These are phyloP conservation scores for Euphorbia schlechtendalii DNA, from an alignment of 441 rosid genomes.

Conservation along the genomic window DNA sequence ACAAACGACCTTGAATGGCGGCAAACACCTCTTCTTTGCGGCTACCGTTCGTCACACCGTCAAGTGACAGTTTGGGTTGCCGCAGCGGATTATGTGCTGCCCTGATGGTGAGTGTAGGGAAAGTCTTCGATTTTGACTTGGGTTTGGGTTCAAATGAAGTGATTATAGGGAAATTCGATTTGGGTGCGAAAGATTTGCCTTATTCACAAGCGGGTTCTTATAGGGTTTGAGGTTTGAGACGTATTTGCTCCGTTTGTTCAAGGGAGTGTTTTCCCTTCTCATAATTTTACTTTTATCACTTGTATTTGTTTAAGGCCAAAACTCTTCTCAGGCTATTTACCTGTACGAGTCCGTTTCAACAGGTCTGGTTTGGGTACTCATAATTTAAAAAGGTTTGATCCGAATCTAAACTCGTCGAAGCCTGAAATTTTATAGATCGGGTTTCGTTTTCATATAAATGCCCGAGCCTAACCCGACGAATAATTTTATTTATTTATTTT, in stretches of 20 bases:
- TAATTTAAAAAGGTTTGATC: too few species aligned
- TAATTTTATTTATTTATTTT: too few species aligned
- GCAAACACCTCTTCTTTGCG: constrained; percentile 59
- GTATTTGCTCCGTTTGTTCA: constrained; percentile 14
- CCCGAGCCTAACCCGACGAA: too few species aligned
- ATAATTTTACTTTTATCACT: too few species aligned
- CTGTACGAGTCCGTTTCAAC: too few species aligned
- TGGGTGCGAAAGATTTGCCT: constrained; percentile 19
- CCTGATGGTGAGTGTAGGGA: constrained; percentile 28
- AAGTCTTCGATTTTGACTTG: constrained; percentile 22
- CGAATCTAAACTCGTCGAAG: too few species aligned
- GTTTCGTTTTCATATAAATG: too few species aligned
- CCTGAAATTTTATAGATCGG: too few species aligned
- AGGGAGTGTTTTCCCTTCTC: too few species aligned
- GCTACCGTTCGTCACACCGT: constrained; percentile 36
- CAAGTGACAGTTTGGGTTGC: constrained; percentile 36
- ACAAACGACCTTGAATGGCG: constrained; percentile 42
- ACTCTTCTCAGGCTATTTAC: too few species aligned
- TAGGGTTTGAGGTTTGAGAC: constrained; percentile 46
- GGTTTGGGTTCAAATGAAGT: constrained; percentile 26
- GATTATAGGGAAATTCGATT: constrained; percentile 19
- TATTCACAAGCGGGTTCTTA: constrained; percentile 36
- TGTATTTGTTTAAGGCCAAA: too few species aligned
- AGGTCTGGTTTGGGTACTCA: too few species aligned
- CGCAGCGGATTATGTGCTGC: constrained; percentile 29